Evolutionary conservation across 2,329 filamentous ascomycete species (phyloP).

Genomic region (Plectosphaerella cucumerina): DNA sequence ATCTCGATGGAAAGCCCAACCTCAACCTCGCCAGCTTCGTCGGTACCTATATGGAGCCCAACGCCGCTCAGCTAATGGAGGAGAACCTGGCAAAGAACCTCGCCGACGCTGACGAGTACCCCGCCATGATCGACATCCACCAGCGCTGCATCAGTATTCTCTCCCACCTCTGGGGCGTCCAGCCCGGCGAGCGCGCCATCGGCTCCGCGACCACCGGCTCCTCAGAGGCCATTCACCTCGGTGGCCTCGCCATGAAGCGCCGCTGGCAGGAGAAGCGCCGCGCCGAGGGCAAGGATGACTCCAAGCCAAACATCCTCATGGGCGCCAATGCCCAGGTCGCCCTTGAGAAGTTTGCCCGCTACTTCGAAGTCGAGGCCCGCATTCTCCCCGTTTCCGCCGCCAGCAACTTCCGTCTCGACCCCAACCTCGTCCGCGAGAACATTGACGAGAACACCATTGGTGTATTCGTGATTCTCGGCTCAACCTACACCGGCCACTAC

Average conservation of each 20-base stretch:
- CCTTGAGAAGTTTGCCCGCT: conserved; percentile 68
- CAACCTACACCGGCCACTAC: conserved; percentile 70
- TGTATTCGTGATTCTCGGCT: conserved; percentile 68
- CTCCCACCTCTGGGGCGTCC: conserved; percentile 60
- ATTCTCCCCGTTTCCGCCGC: conserved; percentile 60
- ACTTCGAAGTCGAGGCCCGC: conserved; percentile 68
- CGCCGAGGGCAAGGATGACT: conserved; percentile 57
- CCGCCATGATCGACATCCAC: conserved; percentile 55
- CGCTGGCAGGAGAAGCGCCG: conserved; percentile 63
- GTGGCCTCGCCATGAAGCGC: conserved; percentile 70
- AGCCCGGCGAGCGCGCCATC: conserved; percentile 58
- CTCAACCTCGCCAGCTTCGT: conserved; percentile 69
- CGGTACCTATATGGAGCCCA: conserved; percentile 66
- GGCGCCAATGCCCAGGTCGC: conserved; percentile 70
- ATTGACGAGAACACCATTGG: conserved; percentile 75
- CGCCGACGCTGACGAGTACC: conserved; percentile 65
- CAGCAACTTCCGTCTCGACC: conserved; percentile 59
- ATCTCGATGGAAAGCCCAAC: conserved; percentile 62
- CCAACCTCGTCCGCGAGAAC: conserved; percentile 59
- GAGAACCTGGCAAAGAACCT: conserved; percentile 70
- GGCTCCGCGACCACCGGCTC: conserved; percentile 69
- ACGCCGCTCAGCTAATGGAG: conserved; percentile 60
- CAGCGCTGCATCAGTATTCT: conserved; percentile 66
- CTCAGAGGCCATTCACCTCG: conserved; percentile 67
- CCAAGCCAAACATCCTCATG: conserved; percentile 70